These are phyloP conservation scores for Tremella mesenterica DNA, from an alignment of 768 basidiomycete genomes.

Conservation along the genomic window DNA sequence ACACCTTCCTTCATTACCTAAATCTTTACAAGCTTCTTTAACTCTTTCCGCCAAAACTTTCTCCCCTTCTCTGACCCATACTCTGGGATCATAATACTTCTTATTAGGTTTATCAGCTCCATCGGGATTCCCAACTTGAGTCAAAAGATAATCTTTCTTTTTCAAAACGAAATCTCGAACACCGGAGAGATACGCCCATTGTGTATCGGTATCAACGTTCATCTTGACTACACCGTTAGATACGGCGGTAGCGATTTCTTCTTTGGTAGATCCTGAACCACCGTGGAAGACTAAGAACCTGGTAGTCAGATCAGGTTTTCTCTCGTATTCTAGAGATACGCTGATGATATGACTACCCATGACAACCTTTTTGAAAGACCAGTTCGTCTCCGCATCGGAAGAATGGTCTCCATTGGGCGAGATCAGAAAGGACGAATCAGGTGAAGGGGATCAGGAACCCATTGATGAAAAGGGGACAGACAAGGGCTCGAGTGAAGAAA, in stretches of 20 bases:
- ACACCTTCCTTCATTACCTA: constrained; percentile 60
- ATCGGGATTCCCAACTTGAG: constrained; percentile 95
- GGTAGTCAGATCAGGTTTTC: background rate
- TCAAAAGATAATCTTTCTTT: constrained; percentile 77
- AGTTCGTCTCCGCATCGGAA: background rate
- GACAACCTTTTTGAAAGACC: background rate
- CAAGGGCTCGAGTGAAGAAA: no score
- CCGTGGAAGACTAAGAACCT: constrained; percentile 99
- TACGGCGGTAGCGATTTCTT: constrained; percentile 90
- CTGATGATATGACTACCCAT: background rate
- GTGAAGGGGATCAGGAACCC: no score
- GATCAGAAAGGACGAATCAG: no score
- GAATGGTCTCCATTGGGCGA: no score
- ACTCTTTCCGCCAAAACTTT: constrained; percentile 80
- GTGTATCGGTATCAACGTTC: constrained; percentile 79
- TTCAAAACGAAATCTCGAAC: constrained; percentile 79
- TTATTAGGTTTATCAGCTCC: constrained; percentile 98
- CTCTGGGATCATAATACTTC: constrained; percentile 91
- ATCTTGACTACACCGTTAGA: constrained; percentile 92
- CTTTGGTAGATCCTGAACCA: constrained; percentile 92
- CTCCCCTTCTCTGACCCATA: constrained; percentile 98
- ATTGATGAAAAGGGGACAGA: no score
- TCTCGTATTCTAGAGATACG: background rate
- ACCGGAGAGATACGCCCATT: constrained; percentile 71
- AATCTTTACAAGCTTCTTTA: constrained; percentile 85